A percentile compares a stretch with the other conserved stretches of the same genome.
Evolutionary conservation across 2,329 filamentous ascomycete genomes (phyloP).

Genomic region (Lecanicillium sp.): DNA sequence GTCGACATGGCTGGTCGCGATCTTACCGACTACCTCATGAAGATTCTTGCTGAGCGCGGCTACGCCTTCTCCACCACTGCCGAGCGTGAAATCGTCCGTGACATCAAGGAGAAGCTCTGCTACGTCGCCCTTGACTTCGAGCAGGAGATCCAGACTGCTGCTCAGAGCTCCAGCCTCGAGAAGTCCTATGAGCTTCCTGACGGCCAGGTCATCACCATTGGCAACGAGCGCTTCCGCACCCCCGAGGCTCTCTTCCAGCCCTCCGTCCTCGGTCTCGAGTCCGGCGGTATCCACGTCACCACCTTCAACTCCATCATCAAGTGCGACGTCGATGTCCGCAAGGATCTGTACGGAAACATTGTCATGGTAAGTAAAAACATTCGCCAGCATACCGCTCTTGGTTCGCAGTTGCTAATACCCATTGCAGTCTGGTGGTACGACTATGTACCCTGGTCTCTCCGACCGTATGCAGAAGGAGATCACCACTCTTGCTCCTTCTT

Average conservation of each 20-base stretch:
- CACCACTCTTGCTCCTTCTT: conserved; percentile 95
- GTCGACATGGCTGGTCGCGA: conserved; percentile 99
- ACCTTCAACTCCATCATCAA: conserved; percentile 99
- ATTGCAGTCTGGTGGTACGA: conserved; percentile 93
- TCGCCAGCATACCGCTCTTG: background rate
- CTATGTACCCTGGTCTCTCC: conserved; percentile 99
- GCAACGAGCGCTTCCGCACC: conserved; percentile 99
- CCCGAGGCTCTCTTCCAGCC: conserved; percentile 99
- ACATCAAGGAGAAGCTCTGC: conserved; percentile 99
- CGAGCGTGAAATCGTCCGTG: conserved; percentile 99
- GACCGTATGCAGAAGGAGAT: conserved; percentile 99
- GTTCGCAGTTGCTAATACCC: conserved; percentile 20
- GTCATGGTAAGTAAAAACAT: conserved; percentile 75
- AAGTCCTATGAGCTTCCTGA: conserved; percentile 99
- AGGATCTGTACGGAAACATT: conserved; percentile 99
- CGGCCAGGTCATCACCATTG: conserved; percentile 99
- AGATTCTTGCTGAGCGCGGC: conserved; percentile 98
- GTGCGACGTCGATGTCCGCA: conserved; percentile 99
- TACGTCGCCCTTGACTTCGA: conserved; percentile 99
- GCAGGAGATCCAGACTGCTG: conserved; percentile 99
- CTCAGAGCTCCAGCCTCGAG: conserved; percentile 97
- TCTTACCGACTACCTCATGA: conserved; percentile 99
- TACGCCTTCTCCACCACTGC: conserved; percentile 99
- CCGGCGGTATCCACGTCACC: conserved; percentile 97
- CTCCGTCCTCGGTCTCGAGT: conserved; percentile 95